Base-by-base conservation (phyloP, 202 grass and related monocot species). In the Saccharum hybrid region DNA sequence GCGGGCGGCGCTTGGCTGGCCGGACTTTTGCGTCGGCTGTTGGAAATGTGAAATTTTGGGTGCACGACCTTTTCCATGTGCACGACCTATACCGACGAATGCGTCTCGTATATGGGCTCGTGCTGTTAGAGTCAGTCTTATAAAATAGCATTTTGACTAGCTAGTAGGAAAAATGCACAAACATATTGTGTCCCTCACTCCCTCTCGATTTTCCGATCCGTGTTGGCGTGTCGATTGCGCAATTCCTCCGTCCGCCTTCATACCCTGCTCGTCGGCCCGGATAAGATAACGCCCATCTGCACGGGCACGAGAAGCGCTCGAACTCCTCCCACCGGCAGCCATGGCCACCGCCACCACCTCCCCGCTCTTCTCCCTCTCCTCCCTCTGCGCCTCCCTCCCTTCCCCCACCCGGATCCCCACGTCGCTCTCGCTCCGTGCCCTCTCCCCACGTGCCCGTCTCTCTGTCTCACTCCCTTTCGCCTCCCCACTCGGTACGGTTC, bases 311-410 rank as follows among this genome's bases (percentile, higher is more conserved):
- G 60, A 51, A 34, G 49, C 62, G 1, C 34, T 76, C 41, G 52
- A 52, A 9, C 74, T 56, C 38, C 11, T 3, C 38, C 48, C 62
- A 28, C 51, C 22, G 30, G 18, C 83, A 75, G 71, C 83, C 66
- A 94, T 94, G 89, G 86, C 89, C 18, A 69, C 92, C 45, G 68
- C 83, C 41, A 71, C 82, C 66, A 77, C 88, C 74, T 90, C 83
- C 10, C 68, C 85, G 75, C 74, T 94, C 71, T 74, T 75, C 77
- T 89, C 86, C 30, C 85, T 89, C 77, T 81, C 86, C 33, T 90
- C 88, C 21, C 63, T 90, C 78, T 82, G 84, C 23, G 87, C 83
- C 74, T 74, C 86, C 64, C 60, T 79, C 57, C 82, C 85, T 30
- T 85, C 65, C 74, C 74, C 84, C 4, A 22, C 75, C 10, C 75